A percentile compares a stretch with the other conserved stretches of the same genome.
These are phyloP conservation scores for Tetrapisispora pingtungensis DNA, from an alignment of 805 yeast species.

Conservation along the genomic window DNA sequence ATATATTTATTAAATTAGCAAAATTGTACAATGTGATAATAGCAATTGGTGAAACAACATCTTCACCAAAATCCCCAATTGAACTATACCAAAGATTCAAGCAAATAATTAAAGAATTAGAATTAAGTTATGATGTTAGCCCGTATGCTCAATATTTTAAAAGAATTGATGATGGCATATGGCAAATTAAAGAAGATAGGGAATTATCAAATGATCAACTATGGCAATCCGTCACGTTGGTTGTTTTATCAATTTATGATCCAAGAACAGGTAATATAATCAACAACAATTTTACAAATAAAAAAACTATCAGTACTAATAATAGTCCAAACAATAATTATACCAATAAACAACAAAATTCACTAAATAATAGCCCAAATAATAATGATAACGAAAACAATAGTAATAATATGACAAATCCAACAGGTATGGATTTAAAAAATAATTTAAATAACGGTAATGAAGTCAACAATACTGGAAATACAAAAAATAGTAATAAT, in stretches of 20 bases:
- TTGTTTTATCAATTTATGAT: conserved; percentile 21
- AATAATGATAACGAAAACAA: conserved; percentile 5
- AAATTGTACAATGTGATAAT: conserved; percentile 22
- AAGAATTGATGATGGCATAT: conserved; percentile 18
- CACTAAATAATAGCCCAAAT: background rate
- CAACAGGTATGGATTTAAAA: background rate
- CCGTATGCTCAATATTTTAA: conserved; percentile 26
- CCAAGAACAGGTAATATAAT: conserved; percentile 21
- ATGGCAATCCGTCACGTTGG: conserved; percentile 22
- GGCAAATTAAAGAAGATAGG: conserved; percentile 23
- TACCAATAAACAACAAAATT: background rate
- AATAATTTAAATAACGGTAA: background rate
- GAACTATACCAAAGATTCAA: conserved; percentile 28
- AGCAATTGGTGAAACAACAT: conserved; percentile 22
- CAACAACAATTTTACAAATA: conserved; percentile 2
- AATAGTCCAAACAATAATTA: background rate
- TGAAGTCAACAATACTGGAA: background rate
- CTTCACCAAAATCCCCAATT: conserved; percentile 27
- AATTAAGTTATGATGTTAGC: conserved; percentile 21
- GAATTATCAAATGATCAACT: conserved; percentile 20
- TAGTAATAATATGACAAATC: background rate
- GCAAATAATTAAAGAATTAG: conserved; percentile 28
- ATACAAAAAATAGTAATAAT: conserved; percentile 1
- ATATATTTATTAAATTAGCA: conserved; percentile 20
- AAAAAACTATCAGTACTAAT: conserved; percentile 1